Evolutionary conservation across 1,139 yeast genomes (phyloP), one percentile per base, ranked within the genome.

Genomic region (Suhomyces guaymorum): DNA sequence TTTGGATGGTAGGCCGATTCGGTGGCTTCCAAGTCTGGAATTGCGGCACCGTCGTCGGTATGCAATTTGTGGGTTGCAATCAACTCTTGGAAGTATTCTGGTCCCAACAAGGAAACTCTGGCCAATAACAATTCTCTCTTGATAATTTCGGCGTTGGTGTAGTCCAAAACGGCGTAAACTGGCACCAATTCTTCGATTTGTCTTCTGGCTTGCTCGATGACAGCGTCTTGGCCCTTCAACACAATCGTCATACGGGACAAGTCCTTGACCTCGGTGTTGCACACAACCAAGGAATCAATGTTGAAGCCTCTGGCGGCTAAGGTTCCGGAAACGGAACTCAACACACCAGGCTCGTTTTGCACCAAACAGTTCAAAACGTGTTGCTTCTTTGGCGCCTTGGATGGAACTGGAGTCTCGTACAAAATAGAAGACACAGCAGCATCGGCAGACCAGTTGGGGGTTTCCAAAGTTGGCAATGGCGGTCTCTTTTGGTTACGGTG

Each of bases 111-210:
- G 5, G 97, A 88, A 36, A 92, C 85, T 68, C 97, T 82, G 30
- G 96, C 96, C 54, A 92, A 72, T 41, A 92, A 73, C 52, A 92
- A 73, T 66, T 92, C 98, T 61, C 98, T 79, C 61, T 82, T 79
- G 58, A 92, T 89, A 52, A 90, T 85, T 55, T 90, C 89, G 21
- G 96, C 82, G 55, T 87, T 80, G 38, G 96, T 77, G 68, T 92
- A 92, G 66, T 92, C 97, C 59, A 92, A 74, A 25, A 92, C 98
- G 7, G 98, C 98, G 70, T 95, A 92, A 24, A 92, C 97, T 5
- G 98, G 98, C 17, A 92, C 98, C 58, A 92, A 75, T 55, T 92
- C 97, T 67, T 92, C 98, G 47, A 92, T 85, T 64, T 92, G 98
- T 61, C 97, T 82, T 61, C 98, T 80, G n/a, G 97, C 97, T 70